Conservation (phyloP, 371 early-diverging fungal genomes). For the Syncephalastrum racemosum region DNA sequence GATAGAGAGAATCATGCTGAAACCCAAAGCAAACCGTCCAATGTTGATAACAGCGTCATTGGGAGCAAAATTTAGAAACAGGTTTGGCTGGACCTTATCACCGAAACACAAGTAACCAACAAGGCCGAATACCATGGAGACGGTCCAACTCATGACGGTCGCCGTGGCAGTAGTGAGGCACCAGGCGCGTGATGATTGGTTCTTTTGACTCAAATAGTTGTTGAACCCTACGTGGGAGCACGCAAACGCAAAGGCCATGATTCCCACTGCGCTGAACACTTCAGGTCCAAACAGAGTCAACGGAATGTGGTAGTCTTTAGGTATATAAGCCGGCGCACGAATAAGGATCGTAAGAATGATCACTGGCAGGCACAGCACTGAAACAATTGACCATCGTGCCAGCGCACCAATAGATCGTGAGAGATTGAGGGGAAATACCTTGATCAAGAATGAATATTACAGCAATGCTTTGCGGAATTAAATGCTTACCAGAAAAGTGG, state of each 20-base stretch:
- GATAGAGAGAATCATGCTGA: conserved; percentile 58
- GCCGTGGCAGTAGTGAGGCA: conserved; percentile 43
- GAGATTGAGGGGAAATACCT: conserved; percentile 42
- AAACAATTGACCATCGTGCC: conserved; percentile 42
- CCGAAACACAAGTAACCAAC: conserved; percentile 61
- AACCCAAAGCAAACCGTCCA: conserved; percentile 53
- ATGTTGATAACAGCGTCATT: conserved; percentile 54
- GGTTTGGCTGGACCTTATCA: conserved; percentile 47
- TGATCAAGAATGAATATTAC: neutral
- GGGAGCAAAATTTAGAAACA: conserved; percentile 57
- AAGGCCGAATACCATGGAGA: conserved; percentile 57
- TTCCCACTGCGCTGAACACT: conserved; percentile 57
- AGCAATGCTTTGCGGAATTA: neutral
- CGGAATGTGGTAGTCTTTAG: conserved; percentile 31
- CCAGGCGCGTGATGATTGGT: conserved; percentile 51
- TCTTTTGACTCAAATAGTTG: conserved; percentile 48
- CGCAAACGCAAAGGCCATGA: conserved; percentile 66
- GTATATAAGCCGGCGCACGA: conserved; percentile 48
- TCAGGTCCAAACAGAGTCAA: conserved; percentile 49
- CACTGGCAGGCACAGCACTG: conserved; percentile 42
- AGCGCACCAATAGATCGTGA: conserved; percentile 47
- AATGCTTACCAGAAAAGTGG: conserved; percentile 26
- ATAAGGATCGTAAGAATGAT: conserved; percentile 38
- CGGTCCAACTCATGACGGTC: conserved; percentile 45
- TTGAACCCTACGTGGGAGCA: conserved; percentile 61